Evolutionary conservation across 2,329 filamentous ascomycete genomes (phyloP).

Genomic region (Sporothrix brunneoviolacea): DNA sequence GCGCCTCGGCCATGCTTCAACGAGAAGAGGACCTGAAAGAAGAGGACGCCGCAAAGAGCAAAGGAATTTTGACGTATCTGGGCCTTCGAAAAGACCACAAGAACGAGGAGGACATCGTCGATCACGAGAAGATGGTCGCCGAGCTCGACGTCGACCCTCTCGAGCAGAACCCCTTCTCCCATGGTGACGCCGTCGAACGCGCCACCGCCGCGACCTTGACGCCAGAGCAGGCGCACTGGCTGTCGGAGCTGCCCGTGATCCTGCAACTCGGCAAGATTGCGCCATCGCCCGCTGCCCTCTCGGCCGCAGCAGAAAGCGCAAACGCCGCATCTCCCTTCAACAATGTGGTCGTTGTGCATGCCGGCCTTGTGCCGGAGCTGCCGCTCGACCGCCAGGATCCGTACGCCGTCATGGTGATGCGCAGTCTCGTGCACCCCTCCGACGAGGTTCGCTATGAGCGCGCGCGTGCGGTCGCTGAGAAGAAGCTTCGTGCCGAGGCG

Average conservation of each 20-base stretch:
- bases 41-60: neutral
- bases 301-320: neutral
- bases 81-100: constrained; percentile 2
- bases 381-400: constrained; percentile 65
- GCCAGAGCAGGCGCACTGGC: constrained; percentile 59
- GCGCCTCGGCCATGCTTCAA: constrained; percentile 18
- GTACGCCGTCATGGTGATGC: constrained; percentile 86
- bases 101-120: constrained; percentile 12
- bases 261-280: constrained; percentile 59
- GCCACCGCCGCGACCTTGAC: constrained; percentile 49
- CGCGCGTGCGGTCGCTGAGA: constrained; percentile 30
- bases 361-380: constrained; percentile 72
- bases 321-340: constrained; percentile 20
- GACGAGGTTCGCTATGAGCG: constrained; percentile 42
- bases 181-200: constrained; percentile 37
- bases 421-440: constrained; percentile 58
- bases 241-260: constrained; percentile 69
- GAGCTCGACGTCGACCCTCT: constrained; percentile 11
- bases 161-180: constrained; percentile 21
- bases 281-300: constrained; percentile 31
- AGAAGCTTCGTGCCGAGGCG: constrained; percentile 23
- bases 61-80: neutral
- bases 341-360: constrained; percentile 73
- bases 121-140: constrained; percentile 9
- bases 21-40: constrained; percentile 18